Evolutionary conservation across 371 early-diverging fungal species (phyloP), one percentile per base, ranked within the genome.

Genomic region (Cokeromyces recurvatus): DNA sequence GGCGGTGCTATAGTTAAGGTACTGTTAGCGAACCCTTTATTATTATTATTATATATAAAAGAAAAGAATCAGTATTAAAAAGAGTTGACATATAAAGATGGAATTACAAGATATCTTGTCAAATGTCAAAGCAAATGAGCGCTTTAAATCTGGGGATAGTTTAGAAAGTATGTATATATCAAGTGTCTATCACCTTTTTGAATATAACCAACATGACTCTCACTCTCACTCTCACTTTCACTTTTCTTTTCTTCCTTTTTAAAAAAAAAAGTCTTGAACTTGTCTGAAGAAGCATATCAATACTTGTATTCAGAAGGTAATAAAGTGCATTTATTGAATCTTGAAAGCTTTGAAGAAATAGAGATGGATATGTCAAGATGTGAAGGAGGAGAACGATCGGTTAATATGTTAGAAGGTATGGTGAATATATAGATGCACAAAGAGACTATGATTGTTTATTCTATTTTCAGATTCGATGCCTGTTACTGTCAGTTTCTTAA

Each of bases 311-410:
- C 64, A 15, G 81, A 70, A 38, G 84, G 75, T 19, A 62, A 69
- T 9, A 58, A 65, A 25, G 48, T 85, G 23, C 85, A 91, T 46
- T 60, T 89, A 42, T 58, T 92, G 53, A 77, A 90, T 46, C 73
- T 77, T 34, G 79, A 81, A 38, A 78, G 81, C 0, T 85, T 75
- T 59, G 91, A 91, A 48, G 88, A 89, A 68, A 69, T 85, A 32
- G 78, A 80, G 24, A 61, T 89, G 53, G 58, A 73, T 1, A 46
- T 67, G 20, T 66, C 60, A 3, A 53, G 71, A 2, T 67, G 90
- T 43, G 87, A 85, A 60, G 86, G 84, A 47, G 78, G 65, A 22
- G 58, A 56, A 23, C 48, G 65, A 23, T 57, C 67, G 11, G 51
- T 65, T 10, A 40, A 44, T 16, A 63, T 74, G 63, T 36, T 74